Evolutionary conservation across 1,284 basidiomycete genomes (phyloP).

Genomic region (Anthracocystis walkeri): DNA sequence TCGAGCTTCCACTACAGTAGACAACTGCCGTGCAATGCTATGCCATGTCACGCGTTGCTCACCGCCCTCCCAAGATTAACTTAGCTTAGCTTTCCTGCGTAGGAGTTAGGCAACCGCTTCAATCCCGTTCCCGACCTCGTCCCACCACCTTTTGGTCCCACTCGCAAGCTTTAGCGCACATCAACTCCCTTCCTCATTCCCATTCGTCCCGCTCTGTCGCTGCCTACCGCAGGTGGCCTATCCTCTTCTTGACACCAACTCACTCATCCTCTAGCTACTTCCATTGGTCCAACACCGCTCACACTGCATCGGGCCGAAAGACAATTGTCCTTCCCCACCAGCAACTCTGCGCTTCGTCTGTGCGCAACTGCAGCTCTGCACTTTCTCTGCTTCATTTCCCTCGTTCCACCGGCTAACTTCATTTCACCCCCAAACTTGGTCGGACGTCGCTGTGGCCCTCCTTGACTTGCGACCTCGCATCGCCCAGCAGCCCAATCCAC

Average conservation of each 20-base stretch:
- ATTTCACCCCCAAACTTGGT: not conserved
- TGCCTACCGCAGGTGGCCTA: not conserved
- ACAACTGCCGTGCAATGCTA: too few species aligned
- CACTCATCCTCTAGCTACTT: not conserved
- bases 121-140: not conserved
- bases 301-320: not conserved
- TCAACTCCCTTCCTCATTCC: too few species aligned
- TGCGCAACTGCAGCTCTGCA: conserved; percentile 3
- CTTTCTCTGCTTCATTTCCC: conserved; percentile 3
- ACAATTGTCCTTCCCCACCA: not conserved
- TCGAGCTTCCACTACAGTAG: too few species aligned
- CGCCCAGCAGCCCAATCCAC: not conserved
- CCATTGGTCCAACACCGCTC: not conserved
- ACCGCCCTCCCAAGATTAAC: too few species aligned
- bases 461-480: not conserved
- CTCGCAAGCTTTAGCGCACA: not conserved
- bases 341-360: not conserved
- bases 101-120: not conserved
- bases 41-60: not conserved
- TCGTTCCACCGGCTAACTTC: not conserved
- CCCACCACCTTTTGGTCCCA: conserved; percentile 6
- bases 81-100: not conserved
- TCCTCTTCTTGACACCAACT: not conserved
- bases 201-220: not conserved
- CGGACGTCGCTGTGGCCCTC: not conserved